Evolutionary conservation across 192 early-diverging fungal species (phyloP), one percentile per base, ranked within the genome.

Genomic region (Helicostylum pulchrum): DNA sequence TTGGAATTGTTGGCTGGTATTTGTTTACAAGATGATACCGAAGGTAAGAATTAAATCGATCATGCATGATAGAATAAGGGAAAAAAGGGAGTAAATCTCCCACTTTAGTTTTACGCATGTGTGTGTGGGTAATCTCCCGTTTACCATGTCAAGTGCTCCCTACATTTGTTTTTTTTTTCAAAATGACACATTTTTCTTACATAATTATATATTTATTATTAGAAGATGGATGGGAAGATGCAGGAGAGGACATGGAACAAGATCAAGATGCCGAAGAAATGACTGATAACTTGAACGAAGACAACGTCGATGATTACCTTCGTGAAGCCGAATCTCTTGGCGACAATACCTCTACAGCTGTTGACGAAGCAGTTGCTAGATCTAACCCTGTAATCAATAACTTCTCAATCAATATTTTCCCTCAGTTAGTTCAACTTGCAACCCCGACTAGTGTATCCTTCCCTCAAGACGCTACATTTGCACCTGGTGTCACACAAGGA

Each of bases 1-100:
- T 73, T 97, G 26, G 95, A 97, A 70, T 62, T 97, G 26, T 77
- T 94, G 3, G 83, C 94, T 50, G 92, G 92, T 62, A 84, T 94
- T 47, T 93, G 87, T 65, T 83, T 85, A 6, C 86, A 90, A 58
- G 87, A 76, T 46, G 74, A 75, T 23, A 70, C 64, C n/a, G 75
- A 74, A 44, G 79, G 74, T 55, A 68, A 69, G 8, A 36, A 15
- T 30, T 30, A 55, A 14, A 48, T 15, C 44, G 15, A 46, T 4
- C 44, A 46, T 48, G 15, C 15, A 48, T 1, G 19, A 39, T 4
- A 9, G 4, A 39, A 10, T 39, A 19, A 48, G 47, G 19, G 47
- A 48, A 19, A 48, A 48, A n/a, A 15, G 5, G 36, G 36, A 3
- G 36, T 9, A 39, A 39, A 39, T 6, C 7, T 39, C 36, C 9